phyloP scores from a whole-genome alignment of 306 rosid species.

The Senna tora region DNA sequence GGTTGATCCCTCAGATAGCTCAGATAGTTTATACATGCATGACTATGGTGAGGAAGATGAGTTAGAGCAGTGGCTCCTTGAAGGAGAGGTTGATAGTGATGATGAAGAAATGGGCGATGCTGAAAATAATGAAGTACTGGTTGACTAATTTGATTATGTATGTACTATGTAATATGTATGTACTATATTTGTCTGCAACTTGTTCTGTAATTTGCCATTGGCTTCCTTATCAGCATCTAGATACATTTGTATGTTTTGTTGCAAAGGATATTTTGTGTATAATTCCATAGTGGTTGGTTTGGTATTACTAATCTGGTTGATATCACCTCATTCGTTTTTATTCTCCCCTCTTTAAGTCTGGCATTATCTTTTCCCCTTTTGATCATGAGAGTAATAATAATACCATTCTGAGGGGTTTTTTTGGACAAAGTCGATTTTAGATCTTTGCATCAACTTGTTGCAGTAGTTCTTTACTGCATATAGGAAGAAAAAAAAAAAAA shows the following conservation, averaged over 20 bases:
- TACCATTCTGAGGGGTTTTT: no score
- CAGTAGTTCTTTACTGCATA: no score
- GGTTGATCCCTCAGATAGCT: slow-evolving; percentile 60
- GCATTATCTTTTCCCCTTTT: no score
- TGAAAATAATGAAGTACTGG: slow-evolving; percentile 52
- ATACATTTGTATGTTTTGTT: slow-evolving; percentile 19
- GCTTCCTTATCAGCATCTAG: background rate
- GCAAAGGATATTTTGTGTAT: slow-evolving; percentile 5
- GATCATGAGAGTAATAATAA: no score
- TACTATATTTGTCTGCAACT: slow-evolving; percentile 1
- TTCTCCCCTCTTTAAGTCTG: background rate
- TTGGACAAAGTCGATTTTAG: no score
- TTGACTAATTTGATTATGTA: slow-evolving; percentile 30
- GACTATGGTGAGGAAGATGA: slow-evolving; percentile 84
- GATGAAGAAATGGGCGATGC: slow-evolving; percentile 77
- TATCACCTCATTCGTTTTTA: background rate
- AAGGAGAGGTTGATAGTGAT: slow-evolving; percentile 56
- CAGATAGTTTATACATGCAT: slow-evolving; percentile 56
- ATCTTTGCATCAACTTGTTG: no score
- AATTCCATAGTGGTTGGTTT: background rate
- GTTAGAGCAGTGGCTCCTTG: slow-evolving; percentile 81
- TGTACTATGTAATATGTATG: slow-evolving; percentile 27
- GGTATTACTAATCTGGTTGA: background rate
- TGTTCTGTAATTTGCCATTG: slow-evolving; percentile 10
- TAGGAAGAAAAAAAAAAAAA: no score